phyloP scores from a whole-genome alignment of 257 asterid genomes.

The Penstemon barbatus region DNA sequence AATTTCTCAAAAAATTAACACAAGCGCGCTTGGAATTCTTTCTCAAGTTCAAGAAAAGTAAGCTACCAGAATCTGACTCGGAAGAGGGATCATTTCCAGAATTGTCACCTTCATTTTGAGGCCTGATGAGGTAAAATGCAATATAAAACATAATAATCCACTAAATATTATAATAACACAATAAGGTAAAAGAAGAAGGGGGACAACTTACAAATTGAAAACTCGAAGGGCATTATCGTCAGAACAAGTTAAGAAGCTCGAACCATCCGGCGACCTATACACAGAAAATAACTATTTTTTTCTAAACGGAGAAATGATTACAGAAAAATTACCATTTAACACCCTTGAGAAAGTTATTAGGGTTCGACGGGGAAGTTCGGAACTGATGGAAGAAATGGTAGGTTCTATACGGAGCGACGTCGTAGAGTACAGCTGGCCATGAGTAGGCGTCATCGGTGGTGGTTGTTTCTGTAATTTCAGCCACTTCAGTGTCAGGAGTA shows the following conservation, averaged over 20 bases:
- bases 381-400: constrained; percentile 74
- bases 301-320: background rate
- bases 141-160: constrained; percentile 13
- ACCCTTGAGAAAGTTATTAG: constrained; percentile 89
- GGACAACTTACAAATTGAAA: constrained; percentile 58
- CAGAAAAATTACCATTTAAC: constrained; percentile 68
- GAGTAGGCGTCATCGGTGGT: constrained; percentile 30
- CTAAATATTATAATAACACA: constrained; percentile 10
- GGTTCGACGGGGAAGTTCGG: constrained; percentile 54
- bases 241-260: constrained; percentile 78
- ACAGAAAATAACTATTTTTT: background rate
- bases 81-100: constrained; percentile 37
- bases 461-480: constrained; percentile 30
- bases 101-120: constrained; percentile 46
- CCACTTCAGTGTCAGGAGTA: constrained; percentile 34
- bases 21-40: background rate
- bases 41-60: constrained; percentile 10
- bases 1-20: background rate
- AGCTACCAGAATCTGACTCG: constrained; percentile 56
- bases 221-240: constrained; percentile 72
- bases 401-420: constrained; percentile 67
- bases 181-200: background rate
- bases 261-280: constrained; percentile 96
- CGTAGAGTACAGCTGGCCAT: constrained; percentile 60
- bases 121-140: constrained; percentile 42